Base-by-base conservation (phyloP, 352 stramenopile species). In the Pythium graminicola region DNA sequence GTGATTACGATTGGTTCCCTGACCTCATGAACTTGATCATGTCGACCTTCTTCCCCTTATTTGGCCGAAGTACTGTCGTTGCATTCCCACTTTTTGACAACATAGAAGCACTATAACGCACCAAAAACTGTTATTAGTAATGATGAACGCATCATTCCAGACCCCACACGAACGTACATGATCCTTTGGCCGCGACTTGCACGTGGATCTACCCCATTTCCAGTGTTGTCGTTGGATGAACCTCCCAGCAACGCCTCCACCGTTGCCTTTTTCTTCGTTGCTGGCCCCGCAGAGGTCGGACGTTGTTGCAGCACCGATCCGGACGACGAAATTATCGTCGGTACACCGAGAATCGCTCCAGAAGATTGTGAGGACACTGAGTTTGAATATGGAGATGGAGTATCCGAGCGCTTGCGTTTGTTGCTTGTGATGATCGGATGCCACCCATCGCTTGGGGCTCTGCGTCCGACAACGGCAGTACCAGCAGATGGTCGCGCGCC, bases 21-120 rank as follows among this genome's bases (percentile, higher is more conserved):
- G 60, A 62, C 6, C 17, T 85, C 80, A 88, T 88, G 47, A 90
- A 90, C 38, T 81, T 80, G 7, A 90, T 88, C 80, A 90, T 88
- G 57, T 90, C 70, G 47, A 90, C 69, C 43, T 76, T 86, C 57
- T 86, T 88, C 0, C 32, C 49, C 31, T 83, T 85, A 20, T 49
- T 53, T 13, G 49, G 46, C 31, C 54, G 51, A 13, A 52, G 44
- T 13, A 57, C 26, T 0, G 55, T 28, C 0, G 43, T 46, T 19
- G 41, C 49, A 33, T n/a, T 48, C 5, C 27, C 36, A 0, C 43
- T 36, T 22, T 52, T 70, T 27, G 38, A 35, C 38, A 60, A 42
- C 43, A 69, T 56, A 3, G 61, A 69, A 1, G 61, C 54, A 50
- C 61, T 69, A 54, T 16, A 31, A 23, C 40, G 14, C 1, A 51